phyloP scores from a whole-genome alignment of 495 filamentous ascomycete species.

The Penicillium flavigenum region DNA sequence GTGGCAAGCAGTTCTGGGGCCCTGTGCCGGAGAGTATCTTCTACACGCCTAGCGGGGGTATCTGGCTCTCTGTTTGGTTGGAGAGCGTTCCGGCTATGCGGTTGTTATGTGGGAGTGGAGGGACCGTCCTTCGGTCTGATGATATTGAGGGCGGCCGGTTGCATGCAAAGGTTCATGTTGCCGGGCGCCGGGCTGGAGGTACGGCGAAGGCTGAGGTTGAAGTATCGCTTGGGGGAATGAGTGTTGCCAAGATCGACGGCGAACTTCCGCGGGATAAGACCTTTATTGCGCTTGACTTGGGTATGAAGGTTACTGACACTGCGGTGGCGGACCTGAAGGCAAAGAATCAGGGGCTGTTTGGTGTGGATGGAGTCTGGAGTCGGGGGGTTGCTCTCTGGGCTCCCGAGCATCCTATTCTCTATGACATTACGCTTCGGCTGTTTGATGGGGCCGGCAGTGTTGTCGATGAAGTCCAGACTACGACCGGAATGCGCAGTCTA shows the following conservation, averaged over 20 bases:
- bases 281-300: constrained; percentile 25
- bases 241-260: constrained; percentile 17
- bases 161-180: constrained; percentile 27
- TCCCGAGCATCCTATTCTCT: constrained; percentile 40
- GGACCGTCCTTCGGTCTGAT: constrained; percentile 35
- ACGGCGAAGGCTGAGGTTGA: constrained; percentile 28
- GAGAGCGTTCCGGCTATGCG: constrained; percentile 37
- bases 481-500: constrained; percentile 38
- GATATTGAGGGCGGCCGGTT: constrained; percentile 33
- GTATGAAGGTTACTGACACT: constrained; percentile 21
- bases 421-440: constrained; percentile 35
- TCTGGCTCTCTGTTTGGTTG: constrained; percentile 41
- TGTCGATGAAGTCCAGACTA: constrained; percentile 34
- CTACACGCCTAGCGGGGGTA: constrained; percentile 40
- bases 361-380: constrained; percentile 26
- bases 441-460: constrained; percentile 17
- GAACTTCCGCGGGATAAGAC: constrained; percentile 22
- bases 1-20: constrained; percentile 43
- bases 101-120: constrained; percentile 29
- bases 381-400: constrained; percentile 38
- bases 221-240: constrained; percentile 21
- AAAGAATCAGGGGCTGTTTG: constrained; percentile 14
- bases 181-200: constrained; percentile 16
- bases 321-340: constrained; percentile 7
- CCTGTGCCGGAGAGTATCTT: constrained; percentile 44